Base-by-base conservation (phyloP, 1,284 basidiomycete species). In the Cystobasidium slooffiae region DNA sequence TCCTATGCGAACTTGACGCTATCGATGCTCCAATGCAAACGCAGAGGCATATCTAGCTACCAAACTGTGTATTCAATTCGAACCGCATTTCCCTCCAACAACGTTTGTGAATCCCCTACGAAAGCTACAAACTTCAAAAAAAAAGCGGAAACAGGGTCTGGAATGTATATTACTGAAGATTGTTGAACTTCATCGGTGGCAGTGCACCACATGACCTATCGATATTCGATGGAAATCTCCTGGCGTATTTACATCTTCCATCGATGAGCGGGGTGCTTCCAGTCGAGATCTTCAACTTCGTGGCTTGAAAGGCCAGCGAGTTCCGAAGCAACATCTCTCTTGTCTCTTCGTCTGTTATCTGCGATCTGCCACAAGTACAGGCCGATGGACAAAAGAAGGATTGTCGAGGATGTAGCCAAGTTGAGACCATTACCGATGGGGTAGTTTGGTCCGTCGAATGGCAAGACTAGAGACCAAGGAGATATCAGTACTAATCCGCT, bases 311-410 rank as follows among this genome's bases (percentile, higher is more conserved):
- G 68, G 49, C 68, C 68, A 44, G 43, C 68, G 37, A 69, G 68
- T 16, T 58, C 68, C 46, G 55, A 4, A 10, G 46, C n/a, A 12
- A 61, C 31, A 31, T 69, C 68, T 47, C 55, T 41, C 47, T 61
- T 69, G 16, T 69, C 68, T 20, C 68, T 16, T n/a, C 68, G 68
- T 18, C 56, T 67, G 76, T 79, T 79, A 55, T 77, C 73, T 3
- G 63, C 65, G 7, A 58, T 47, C 44, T 77, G 75, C 72, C 75
- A 79, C 3, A 55, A 1, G 52, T 68, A 68, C 0, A 78, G 51
- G 0, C 46, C 47, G n/a, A 66, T 47, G 20, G 72, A 47, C 22
- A 77, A 52, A 63, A 76, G 12, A 10, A 79, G 64, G 63, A 78
- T 77, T 22, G 68, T 52, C n/a, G 74, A 41, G 0, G 76, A 77